A percentile compares a stretch with the other conserved stretches of the same genome.
phyloP scores from a whole-genome alignment of 1,139 yeast species.

The Blastobotrys malaysiensis region DNA sequence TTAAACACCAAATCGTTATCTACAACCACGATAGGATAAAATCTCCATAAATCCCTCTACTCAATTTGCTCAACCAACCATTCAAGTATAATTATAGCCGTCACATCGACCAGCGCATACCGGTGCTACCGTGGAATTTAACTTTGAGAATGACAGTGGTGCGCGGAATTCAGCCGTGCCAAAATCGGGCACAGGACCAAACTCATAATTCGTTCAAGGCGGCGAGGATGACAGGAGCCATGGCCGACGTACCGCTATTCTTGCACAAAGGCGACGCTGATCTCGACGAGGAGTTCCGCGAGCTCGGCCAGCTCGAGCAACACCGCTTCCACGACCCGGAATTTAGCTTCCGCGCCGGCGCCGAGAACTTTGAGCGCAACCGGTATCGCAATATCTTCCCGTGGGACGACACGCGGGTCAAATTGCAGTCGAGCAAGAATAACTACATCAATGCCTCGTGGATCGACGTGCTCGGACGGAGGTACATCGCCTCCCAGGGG shows the following conservation, averaged over 20 bases:
- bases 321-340: not conserved
- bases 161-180: not conserved
- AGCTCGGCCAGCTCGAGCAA: slow-evolving; percentile 4
- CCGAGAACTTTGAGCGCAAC: slow-evolving; percentile 37
- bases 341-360: not conserved
- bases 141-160: too few species aligned
- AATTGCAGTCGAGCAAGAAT: slow-evolving; percentile 33
- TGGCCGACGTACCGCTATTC: slow-evolving; percentile 2
- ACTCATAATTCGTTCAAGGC: not conserved
- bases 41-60: too few species aligned
- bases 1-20: too few species aligned
- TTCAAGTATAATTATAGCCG: too few species aligned
- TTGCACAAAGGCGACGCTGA: slow-evolving; percentile 1
- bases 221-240: not conserved
- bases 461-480: slow-evolving; percentile 31
- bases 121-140: too few species aligned
- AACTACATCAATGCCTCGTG: slow-evolving; percentile 48
- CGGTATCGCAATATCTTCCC: slow-evolving; percentile 56
- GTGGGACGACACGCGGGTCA: slow-evolving; percentile 52
- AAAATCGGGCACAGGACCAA: not conserved
- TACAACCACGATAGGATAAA: too few species aligned
- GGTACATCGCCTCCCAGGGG: slow-evolving; percentile 63
- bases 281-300: slow-evolving; percentile 6
- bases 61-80: too few species aligned
- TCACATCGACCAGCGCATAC: too few species aligned